phyloP scores from a whole-genome alignment of 2,329 filamentous ascomycete species.

The Cadophora sp. region DNA sequence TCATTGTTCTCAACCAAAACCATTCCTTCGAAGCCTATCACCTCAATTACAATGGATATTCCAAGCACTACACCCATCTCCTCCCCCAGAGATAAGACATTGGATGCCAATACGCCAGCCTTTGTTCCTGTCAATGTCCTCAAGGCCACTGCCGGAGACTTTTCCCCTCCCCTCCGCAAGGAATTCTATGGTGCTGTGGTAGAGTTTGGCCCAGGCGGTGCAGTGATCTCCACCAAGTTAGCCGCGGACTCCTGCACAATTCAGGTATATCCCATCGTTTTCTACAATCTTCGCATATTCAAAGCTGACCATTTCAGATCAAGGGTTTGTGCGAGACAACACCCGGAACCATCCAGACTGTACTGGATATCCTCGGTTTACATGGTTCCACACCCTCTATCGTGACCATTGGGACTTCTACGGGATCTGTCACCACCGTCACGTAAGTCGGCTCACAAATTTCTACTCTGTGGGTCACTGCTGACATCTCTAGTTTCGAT shows the following conservation, averaged over 20 bases:
- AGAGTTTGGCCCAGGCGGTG: conserved; percentile 9
- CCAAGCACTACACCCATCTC: background rate
- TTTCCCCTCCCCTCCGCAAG: background rate
- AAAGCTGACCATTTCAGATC: background rate
- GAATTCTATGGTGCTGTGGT: conserved; percentile 11
- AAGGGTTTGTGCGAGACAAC: background rate
- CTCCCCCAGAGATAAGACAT: background rate
- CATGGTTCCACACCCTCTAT: background rate
- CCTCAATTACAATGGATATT: background rate
- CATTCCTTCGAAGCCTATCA: background rate
- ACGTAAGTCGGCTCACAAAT: background rate
- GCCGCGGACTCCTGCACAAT: conserved; percentile 6
- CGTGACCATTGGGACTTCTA: background rate
- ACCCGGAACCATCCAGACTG: background rate
- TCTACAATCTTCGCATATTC: background rate
- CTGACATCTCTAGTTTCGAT: background rate
- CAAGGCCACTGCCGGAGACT: background rate
- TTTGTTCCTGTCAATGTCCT: background rate
- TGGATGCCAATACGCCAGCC: background rate
- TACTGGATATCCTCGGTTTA: background rate
- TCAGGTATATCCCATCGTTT: background rate
- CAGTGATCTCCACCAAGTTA: background rate
- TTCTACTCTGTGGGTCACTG: background rate
- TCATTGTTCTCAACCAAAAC: background rate
- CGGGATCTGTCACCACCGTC: background rate